phyloP scores from a whole-genome alignment of 257 asterid species.

The Primulina eburnea region DNA sequence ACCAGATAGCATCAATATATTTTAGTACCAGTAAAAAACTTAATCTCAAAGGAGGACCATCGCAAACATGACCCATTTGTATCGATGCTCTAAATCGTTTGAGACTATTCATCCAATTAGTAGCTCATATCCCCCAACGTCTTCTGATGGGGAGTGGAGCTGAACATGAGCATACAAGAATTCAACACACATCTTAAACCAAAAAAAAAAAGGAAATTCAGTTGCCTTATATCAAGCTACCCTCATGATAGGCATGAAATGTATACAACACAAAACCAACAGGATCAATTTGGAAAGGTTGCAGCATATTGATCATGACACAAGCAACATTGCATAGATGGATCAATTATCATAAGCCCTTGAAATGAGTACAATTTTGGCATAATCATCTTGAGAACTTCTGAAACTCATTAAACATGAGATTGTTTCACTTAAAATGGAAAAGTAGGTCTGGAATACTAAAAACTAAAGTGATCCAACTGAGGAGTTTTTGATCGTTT shows the following conservation, averaged over 20 bases:
- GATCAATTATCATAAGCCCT: slow-evolving; percentile 11
- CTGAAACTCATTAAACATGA: not conserved
- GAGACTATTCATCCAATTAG: too few species aligned
- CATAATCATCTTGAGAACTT: not conserved
- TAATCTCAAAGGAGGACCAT: too few species aligned
- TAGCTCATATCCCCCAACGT: too few species aligned
- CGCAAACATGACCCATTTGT: too few species aligned
- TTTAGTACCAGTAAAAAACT: not conserved
- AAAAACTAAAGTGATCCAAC: too few species aligned
- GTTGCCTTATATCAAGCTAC: slow-evolving; percentile 14
- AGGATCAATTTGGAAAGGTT: slow-evolving; percentile 5
- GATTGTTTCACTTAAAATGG: not conserved
- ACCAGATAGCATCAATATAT: not conserved
- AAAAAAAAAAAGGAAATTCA: not conserved
- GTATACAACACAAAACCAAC: not conserved
- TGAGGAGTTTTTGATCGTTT: too few species aligned
- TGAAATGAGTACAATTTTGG: slow-evolving; percentile 5
- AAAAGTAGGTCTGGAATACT: too few species aligned
- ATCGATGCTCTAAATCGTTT: too few species aligned
- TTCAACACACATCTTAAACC: slow-evolving; percentile 7
- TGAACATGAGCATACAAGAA: not conserved
- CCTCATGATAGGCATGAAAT: slow-evolving; percentile 10
- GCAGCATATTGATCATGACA: not conserved
- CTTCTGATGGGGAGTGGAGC: not conserved
- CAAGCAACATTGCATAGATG: not conserved